Conservation (phyloP, 768 basidiomycete species). For the Rhodotorula diobovata region DNA sequence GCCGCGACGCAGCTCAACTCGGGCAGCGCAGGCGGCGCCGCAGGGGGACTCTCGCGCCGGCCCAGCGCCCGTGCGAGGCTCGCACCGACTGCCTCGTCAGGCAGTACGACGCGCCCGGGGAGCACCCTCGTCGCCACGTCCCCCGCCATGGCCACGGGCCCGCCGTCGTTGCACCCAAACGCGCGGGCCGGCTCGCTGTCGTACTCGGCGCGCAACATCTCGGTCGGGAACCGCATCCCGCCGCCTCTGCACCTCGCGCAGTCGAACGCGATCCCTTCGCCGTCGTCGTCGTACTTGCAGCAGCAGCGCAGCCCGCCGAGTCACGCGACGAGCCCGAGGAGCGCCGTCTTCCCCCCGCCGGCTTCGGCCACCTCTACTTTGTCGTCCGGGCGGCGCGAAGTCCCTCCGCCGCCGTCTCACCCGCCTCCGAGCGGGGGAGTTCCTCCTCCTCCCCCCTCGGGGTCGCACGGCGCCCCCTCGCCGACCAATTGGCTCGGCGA, state of each 20-base stretch:
- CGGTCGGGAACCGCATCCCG: constrained; percentile 30
- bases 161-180: neutral
- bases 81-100: neutral
- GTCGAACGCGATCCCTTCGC: constrained; percentile 46
- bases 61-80: neutral
- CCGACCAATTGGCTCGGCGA: constrained; percentile 3
- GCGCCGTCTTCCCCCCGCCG: constrained; percentile 51
- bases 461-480: neutral
- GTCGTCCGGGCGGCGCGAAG: neutral
- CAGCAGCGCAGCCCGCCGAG: constrained; percentile 47
- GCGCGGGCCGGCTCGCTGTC: constrained; percentile 6
- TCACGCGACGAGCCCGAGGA: constrained; percentile 44
- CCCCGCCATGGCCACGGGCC: neutral
- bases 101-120: neutral
- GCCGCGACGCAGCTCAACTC: neutral
- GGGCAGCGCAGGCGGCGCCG: neutral
- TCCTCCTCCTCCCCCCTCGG: constrained; percentile 3
- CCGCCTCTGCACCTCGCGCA: constrained; percentile 40
- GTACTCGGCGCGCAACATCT: constrained; percentile 25
- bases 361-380: neutral
- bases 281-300: neutral
- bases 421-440: neutral
- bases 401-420: constrained; percentile 7
- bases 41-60: neutral
- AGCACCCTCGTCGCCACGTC: neutral